Conservation (phyloP, 306 rosid species). For the Psophocarpus tetragonolobus region DNA sequence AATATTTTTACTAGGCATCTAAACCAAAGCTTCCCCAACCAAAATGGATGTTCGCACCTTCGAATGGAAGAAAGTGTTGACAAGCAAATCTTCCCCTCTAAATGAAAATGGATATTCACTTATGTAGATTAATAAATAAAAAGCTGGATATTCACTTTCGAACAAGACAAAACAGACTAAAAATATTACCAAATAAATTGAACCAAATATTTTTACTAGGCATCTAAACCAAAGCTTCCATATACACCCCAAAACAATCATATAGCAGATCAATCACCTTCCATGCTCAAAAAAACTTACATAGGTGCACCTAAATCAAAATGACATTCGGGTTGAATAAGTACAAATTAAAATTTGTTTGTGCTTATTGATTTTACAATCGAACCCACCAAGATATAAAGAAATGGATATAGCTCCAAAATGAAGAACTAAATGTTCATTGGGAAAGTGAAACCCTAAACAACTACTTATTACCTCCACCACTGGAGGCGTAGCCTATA, state of each 20-base stretch:
- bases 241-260: constrained; percentile 4
- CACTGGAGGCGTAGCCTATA: constrained; percentile 27
- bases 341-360: constrained; percentile 38
- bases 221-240: not conserved
- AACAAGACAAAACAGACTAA: not conserved
- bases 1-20: too few species aligned
- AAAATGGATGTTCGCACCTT: too few species aligned
- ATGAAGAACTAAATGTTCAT: constrained; percentile 44
- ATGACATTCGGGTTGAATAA: constrained; percentile 2
- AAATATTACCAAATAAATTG: not conserved
- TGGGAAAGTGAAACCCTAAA: constrained; percentile 35
- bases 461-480: constrained; percentile 47
- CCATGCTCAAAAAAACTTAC: constrained; percentile 29
- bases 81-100: too few species aligned
- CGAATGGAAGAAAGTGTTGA: too few species aligned
- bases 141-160: not conserved
- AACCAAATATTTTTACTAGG: not conserved
- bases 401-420: constrained; percentile 46
- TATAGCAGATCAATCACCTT: constrained; percentile 35
- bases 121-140: not conserved
- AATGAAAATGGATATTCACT: too few species aligned
- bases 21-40: too few species aligned
- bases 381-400: constrained; percentile 55
- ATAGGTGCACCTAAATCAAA: constrained; percentile 33
- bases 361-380: constrained; percentile 65